Evolutionary conservation across 495 filamentous ascomycete species (phyloP).

Genomic region (Aspergillus leporis): DNA sequence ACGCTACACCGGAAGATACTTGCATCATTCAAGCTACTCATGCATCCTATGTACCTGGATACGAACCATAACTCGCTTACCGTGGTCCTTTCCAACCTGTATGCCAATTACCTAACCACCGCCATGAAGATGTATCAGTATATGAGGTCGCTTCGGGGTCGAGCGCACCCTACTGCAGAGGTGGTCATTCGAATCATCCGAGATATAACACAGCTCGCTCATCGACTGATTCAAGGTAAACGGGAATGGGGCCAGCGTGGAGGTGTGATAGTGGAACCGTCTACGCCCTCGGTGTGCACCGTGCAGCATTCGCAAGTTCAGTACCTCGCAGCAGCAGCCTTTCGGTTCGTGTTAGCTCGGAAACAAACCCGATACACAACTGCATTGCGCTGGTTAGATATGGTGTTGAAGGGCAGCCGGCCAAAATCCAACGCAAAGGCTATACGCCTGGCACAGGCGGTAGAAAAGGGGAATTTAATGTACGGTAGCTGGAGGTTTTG

Average conservation of each 20-base stretch:
- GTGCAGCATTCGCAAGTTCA: constrained; percentile 65
- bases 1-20: constrained; percentile 80
- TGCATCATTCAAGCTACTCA: constrained; percentile 78
- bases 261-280: neutral
- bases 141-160: constrained; percentile 56
- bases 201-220: constrained; percentile 65
- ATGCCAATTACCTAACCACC: constrained; percentile 70
- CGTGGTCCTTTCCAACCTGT: constrained; percentile 72
- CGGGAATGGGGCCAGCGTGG: constrained; percentile 32
- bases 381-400: constrained; percentile 64
- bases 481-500: constrained; percentile 47
- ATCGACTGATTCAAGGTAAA: constrained; percentile 62
- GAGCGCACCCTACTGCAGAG: constrained; percentile 50
- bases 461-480: constrained; percentile 32
- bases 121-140: constrained; percentile 88
- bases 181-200: constrained; percentile 67
- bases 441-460: constrained; percentile 31
- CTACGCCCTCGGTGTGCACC: constrained; percentile 49
- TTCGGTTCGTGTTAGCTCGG: constrained; percentile 59
- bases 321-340: constrained; percentile 69
- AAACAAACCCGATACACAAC: constrained; percentile 68
- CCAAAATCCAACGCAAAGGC: constrained; percentile 31
- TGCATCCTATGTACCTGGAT: constrained; percentile 88
- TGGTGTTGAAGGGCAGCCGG: constrained; percentile 34
- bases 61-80: constrained; percentile 69